phyloP scores from a whole-genome alignment of 2,329 filamentous ascomycete genomes.

The Cladophialophora psammophila region DNA sequence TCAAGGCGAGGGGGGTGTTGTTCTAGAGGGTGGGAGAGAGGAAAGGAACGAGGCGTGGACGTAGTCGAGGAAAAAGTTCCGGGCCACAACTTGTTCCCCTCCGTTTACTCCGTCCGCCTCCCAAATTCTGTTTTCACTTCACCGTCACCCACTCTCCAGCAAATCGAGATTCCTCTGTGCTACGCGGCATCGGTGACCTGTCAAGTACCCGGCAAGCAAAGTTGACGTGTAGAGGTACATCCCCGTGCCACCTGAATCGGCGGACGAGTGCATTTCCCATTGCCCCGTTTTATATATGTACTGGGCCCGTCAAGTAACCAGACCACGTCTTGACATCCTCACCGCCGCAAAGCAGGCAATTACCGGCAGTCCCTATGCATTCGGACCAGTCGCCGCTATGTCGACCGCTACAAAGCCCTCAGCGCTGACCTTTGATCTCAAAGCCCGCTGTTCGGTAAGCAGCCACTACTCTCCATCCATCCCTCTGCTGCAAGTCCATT shows the following conservation, averaged over 20 bases:
- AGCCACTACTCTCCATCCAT: constrained; percentile 27
- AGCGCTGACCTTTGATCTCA: constrained; percentile 78
- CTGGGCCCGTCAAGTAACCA: constrained; percentile 24
- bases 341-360: constrained; percentile 30
- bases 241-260: constrained; percentile 25
- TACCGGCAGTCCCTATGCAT: constrained; percentile 33
- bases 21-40: neutral
- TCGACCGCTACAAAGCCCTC: constrained; percentile 46
- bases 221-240: constrained; percentile 25
- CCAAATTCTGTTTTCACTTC: constrained; percentile 8
- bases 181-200: constrained; percentile 15
- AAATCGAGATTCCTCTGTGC: constrained; percentile 3
- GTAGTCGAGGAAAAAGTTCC: constrained; percentile 14
- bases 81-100: constrained; percentile 4
- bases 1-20: constrained; percentile 1
- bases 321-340: constrained; percentile 33
- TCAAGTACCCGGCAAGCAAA: constrained; percentile 22
- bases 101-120: too few relatives aligned
- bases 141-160: neutral
- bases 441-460: constrained; percentile 80
- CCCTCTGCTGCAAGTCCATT: constrained; percentile 4
- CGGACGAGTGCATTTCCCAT: constrained; percentile 26
- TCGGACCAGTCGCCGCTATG: constrained; percentile 32
- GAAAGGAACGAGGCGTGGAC: neutral
- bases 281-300: constrained; percentile 36